Evolutionary conservation across 1,139 yeast genomes (phyloP), one percentile per base, ranked within the genome.

Genomic region (Debaryomyces psychrophilus): DNA sequence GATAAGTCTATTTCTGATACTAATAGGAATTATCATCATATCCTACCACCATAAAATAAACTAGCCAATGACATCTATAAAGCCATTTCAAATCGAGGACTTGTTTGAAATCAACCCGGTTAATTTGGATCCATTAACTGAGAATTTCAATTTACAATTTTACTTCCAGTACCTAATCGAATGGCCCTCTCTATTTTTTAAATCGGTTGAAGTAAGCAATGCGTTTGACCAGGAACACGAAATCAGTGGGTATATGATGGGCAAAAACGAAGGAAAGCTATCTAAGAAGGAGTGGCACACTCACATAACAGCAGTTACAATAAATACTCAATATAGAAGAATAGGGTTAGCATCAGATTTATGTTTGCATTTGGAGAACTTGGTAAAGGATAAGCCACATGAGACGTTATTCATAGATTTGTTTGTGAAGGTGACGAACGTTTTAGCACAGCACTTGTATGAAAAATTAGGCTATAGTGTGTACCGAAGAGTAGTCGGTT

Each of bases 221-320:
- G 57, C 57, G 4, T 53, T 52, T 31, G 59, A 53, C n/a, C 54
- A 54, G 26, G 36, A 36, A 1, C 56, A 60, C 26, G 70, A 69
- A 39, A 73, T 80, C 17, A 81, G 85, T 40, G 95, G 93, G 0
- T 87, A 87, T 59, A 85, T 95, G 95, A 84, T 95, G 82, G 99
- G 95, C n/a, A 95, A 95, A 65, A 85, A 96, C 2, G 99, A 95
- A 65, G 99, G 99, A 1, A 59, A 68, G 45, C 52, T 73, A 34
- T 69, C 73, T 18, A 81, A 77, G 14, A 81, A 77, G 45, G 95
- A 90, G 54, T 93, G 97, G 96, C 99, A 95, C 61, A 83, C 96
- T 0, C 99, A 95, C 65, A 90, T 95, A 47, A 90, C 98, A 0
- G 99, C 99, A 0, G 97, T 95, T 2, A 90, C 99, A 0, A 87